These are phyloP conservation scores for Quercus bicolor DNA, from an alignment of 306 rosid genomes.

Conservation along the genomic window DNA sequence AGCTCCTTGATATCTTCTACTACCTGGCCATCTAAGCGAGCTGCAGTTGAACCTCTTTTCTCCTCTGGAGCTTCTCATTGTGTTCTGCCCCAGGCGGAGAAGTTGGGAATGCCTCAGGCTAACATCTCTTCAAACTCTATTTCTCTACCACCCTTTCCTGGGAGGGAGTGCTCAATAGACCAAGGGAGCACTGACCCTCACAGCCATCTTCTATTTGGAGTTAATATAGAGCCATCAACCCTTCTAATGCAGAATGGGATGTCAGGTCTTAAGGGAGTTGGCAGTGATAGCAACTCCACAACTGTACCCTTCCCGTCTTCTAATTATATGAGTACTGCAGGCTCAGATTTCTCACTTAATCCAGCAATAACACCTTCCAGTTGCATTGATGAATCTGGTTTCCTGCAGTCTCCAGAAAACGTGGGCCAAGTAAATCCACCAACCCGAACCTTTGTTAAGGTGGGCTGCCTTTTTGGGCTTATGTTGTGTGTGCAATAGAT, in stretches of 20 bases:
- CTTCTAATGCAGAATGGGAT: constrained; percentile 81
- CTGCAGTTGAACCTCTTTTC: constrained; percentile 75
- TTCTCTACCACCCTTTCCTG: constrained; percentile 94
- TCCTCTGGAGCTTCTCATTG: constrained; percentile 73
- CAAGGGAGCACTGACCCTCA: constrained; percentile 83
- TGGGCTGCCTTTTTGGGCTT: constrained; percentile 23
- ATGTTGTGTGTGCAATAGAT: background rate
- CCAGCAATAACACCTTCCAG: constrained; percentile 53
- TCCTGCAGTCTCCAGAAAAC: constrained; percentile 61
- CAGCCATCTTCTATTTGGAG: constrained; percentile 84
- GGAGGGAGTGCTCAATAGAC: constrained; percentile 80
- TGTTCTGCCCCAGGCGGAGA: constrained; percentile 64
- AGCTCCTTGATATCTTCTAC: constrained; percentile 56
- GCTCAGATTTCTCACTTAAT: constrained; percentile 53
- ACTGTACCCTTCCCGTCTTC: constrained; percentile 62
- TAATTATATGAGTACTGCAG: constrained; percentile 61
- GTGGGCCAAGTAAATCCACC: constrained; percentile 59
- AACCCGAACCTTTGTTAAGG: constrained; percentile 86
- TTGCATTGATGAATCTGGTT: constrained; percentile 67
- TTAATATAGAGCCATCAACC: constrained; percentile 80
- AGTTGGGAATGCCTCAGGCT: constrained; percentile 57
- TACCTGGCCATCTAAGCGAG: constrained; percentile 78
- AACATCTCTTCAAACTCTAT: constrained; percentile 50
- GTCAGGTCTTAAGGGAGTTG: constrained; percentile 63
- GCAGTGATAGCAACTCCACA: constrained; percentile 47